Evolutionary conservation across 2,329 filamentous ascomycete species (phyloP).

Genomic region (Pseudocercospora cruenta): DNA sequence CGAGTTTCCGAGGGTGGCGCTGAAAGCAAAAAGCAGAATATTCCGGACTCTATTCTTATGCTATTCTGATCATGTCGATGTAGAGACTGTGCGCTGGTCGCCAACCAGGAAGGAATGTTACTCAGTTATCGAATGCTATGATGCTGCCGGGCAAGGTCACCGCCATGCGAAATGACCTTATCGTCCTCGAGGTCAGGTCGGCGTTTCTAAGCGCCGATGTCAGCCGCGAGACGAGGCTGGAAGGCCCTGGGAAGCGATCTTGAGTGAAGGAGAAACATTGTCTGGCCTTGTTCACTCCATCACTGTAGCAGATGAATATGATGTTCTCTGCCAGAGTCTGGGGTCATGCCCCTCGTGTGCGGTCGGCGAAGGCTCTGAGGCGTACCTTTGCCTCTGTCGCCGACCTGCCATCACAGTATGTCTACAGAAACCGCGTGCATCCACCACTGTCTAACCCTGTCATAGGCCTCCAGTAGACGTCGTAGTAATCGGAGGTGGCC

Average conservation of each 20-base stretch:
- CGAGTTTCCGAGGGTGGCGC: background rate
- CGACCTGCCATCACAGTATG: constrained; percentile 36
- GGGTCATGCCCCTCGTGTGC: constrained; percentile 53
- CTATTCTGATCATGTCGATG: too few species aligned
- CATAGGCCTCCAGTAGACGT: constrained; percentile 67
- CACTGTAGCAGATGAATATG: background rate
- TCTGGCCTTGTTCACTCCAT: background rate
- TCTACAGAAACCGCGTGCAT: background rate
- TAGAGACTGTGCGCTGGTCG: too few species aligned
- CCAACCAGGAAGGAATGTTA: too few species aligned
- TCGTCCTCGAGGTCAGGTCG: background rate
- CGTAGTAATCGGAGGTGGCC: constrained; percentile 91
- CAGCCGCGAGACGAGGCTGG: background rate
- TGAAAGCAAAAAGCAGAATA: background rate
- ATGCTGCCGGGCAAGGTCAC: too few species aligned
- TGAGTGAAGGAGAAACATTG: background rate
- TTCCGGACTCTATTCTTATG: constrained; percentile 1
- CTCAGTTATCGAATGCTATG: too few species aligned
- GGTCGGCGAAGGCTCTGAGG: constrained; percentile 42
- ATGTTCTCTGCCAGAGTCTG: constrained; percentile 42
- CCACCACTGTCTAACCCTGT: constrained; percentile 5
- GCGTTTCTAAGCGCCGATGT: background rate
- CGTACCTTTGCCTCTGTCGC: constrained; percentile 52
- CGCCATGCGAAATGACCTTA: background rate
- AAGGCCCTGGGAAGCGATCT: background rate